Evolutionary conservation across 305 asterid species (phyloP), one percentile per base, ranked within the genome.

Genomic region (Stenogyne calaminthoides): DNA sequence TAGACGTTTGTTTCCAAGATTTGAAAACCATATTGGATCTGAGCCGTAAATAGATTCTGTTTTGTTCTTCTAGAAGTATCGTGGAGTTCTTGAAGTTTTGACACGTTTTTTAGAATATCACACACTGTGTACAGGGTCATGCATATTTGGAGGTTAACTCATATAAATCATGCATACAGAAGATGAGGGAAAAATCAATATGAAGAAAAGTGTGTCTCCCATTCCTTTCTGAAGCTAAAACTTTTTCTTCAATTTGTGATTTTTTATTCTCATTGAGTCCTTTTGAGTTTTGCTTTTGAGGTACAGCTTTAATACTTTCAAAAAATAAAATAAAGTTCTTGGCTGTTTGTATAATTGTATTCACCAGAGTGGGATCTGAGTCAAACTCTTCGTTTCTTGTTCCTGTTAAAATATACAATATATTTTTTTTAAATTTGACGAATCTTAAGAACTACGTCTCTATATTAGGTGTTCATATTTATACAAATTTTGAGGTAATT

Each of bases 301-400:
- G 63, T 70, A 40, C 40, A 40, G 27, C 52, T 16, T 36, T 36
- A 39, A 7, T 51, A 14, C n/a, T 12, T 19, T 37, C 29, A 46
- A 14, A n/a, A 47, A 47, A n/a, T 47, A 47, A 47, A 47, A 46
- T 46, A 47, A 16, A 39, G 15, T 7, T 12, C 3, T 34, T 14
- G 67, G 52, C 37, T 57, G 44, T 56, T 56, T 18, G 6, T 2
- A 25, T 25, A 25, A 25, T 25, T 25, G 29, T 20, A 9, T 57
- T 57, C 64, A 57, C 25, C 18, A 5, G 9, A 49, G 71, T 67
- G 61, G 27, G 79, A 52, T 68, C 64, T 60, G 58, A 36, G 65
- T 58, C 25, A 54, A 44, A 32, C 39, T 39, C 67, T 67, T 75
- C 9, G 15, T 57, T 52, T 15, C 18, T 39, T 29, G 12, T 40